Percentiles rank a stretch among this genome's conserved stretches.
Evolutionary conservation across 1,284 basidiomycete genomes (phyloP).

Genomic region (Agroathelia rolfsii): DNA sequence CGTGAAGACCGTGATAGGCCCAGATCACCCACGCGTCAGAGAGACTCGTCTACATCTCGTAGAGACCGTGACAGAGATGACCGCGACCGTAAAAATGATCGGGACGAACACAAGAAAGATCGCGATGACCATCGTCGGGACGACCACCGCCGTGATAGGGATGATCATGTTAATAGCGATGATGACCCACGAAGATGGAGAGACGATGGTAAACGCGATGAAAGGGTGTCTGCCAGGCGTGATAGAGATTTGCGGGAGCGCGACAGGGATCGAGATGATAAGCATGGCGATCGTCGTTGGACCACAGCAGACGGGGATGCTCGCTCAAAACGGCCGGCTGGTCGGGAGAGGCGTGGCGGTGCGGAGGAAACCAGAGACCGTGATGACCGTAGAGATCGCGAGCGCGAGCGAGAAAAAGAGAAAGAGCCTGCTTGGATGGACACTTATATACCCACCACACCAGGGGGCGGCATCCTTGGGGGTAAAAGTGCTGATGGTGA

Average conservation of each 20-base stretch:
- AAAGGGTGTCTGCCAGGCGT: constrained; percentile 53
- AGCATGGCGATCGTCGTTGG: constrained; percentile 43
- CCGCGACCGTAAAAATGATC: constrained; percentile 27
- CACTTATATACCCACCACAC: constrained; percentile 59
- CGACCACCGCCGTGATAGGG: constrained; percentile 21
- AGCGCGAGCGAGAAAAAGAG: constrained; percentile 52
- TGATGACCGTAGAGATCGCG: constrained; percentile 33
- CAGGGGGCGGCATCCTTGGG: constrained; percentile 53
- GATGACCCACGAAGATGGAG: constrained; percentile 65
- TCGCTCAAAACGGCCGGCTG: constrained; percentile 44
- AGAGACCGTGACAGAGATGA: constrained; percentile 32
- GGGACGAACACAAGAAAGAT: constrained; percentile 31
- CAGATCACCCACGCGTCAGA: constrained; percentile 46
- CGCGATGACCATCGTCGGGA: constrained; percentile 23
- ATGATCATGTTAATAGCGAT: constrained; percentile 34
- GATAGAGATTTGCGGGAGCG: constrained; percentile 30
- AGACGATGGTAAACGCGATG: constrained; percentile 71
- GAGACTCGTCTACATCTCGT: constrained; percentile 43
- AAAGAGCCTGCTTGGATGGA: constrained; percentile 91
- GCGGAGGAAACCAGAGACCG: constrained; percentile 46
- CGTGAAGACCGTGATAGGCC: constrained; percentile 49
- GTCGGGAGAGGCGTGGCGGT: constrained; percentile 46
- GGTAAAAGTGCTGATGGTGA: constrained; percentile 51
- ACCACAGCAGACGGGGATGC: constrained; percentile 53
- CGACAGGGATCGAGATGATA: constrained; percentile 30